These are phyloP conservation scores for Solanum chaucha DNA, from an alignment of 257 asterid genomes.

Conservation along the genomic window DNA sequence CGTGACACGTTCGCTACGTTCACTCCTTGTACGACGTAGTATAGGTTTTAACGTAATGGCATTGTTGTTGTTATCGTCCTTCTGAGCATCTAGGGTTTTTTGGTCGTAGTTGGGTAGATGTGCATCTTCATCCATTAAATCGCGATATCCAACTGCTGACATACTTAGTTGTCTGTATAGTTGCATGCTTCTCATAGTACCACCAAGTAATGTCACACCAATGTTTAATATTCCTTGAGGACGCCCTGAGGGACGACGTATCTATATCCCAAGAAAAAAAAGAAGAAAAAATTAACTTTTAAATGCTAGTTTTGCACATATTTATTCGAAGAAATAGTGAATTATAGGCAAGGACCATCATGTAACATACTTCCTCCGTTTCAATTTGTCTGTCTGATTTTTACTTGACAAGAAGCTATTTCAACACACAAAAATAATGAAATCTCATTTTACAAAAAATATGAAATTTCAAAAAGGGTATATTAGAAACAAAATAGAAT, in stretches of 20 bases:
- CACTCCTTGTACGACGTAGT: constrained; percentile 48
- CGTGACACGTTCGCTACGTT: constrained; percentile 47
- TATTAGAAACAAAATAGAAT: neutral
- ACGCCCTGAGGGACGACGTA: constrained; percentile 67
- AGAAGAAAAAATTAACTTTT: neutral
- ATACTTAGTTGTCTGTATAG: constrained; percentile 27
- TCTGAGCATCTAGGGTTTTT: neutral
- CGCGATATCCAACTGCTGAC: constrained; percentile 11
- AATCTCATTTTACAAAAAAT: neutral
- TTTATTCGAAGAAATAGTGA: neutral
- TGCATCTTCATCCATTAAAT: constrained; percentile 29
- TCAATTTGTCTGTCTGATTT: neutral
- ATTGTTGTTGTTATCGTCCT: neutral
- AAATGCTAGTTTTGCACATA: neutral
- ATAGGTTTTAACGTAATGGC: constrained; percentile 3
- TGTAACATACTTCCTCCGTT: neutral
- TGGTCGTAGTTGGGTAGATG: constrained; percentile 2
- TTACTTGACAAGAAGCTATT: neutral
- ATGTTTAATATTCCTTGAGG: constrained; percentile 53
- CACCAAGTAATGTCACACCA: constrained; percentile 69
- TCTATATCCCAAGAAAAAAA: constrained; percentile 13
- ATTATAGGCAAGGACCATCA: neutral
- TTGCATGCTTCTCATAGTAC: constrained; percentile 76
- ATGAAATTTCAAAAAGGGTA: neutral
- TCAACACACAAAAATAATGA: neutral